phyloP scores from a whole-genome alignment of 2,329 filamentous ascomycete genomes.

The Alternaria viburni region DNA sequence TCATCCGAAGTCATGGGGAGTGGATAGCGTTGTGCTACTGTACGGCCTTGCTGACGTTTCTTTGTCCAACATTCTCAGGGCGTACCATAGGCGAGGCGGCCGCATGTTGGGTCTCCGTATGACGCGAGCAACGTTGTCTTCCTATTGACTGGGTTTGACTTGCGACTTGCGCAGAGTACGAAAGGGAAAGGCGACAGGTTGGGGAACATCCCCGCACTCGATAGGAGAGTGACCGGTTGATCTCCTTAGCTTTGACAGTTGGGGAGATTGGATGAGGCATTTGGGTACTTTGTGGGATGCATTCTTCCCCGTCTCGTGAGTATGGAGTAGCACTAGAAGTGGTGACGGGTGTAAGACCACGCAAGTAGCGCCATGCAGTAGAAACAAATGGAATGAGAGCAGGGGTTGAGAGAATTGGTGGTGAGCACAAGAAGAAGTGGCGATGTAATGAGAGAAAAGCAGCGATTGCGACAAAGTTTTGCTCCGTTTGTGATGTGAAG shows the following conservation, averaged over 20 bases:
- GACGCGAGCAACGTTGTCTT: not conserved
- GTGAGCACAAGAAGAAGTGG: not conserved
- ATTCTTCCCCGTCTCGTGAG: not conserved
- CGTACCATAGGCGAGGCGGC: slow-evolving; percentile 8
- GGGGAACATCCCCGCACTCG: not conserved
- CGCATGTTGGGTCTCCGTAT: slow-evolving; percentile 5
- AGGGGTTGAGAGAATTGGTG: not conserved
- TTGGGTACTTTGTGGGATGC: not conserved
- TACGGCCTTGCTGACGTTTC: slow-evolving; percentile 10
- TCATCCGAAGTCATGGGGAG: not conserved
- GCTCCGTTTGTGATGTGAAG: not conserved
- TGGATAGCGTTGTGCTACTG: slow-evolving; percentile 6
- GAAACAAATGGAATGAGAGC: not conserved
- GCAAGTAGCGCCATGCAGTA: not conserved
- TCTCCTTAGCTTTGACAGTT: not conserved
- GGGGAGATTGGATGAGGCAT: not conserved
- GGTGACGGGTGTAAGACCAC: not conserved
- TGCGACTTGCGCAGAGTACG: not conserved
- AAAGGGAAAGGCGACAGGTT: not conserved
- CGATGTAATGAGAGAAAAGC: not conserved
- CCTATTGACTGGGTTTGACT: not conserved
- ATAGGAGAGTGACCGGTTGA: slow-evolving; percentile 1
- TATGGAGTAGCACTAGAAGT: not conserved
- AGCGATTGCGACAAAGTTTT: not conserved
- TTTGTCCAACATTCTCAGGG: slow-evolving; percentile 20